A percentile compares a stretch with the other conserved stretches of the same genome.
Conservation (phyloP, 345 rosid genomes). For the Gossypium bickii region DNA sequence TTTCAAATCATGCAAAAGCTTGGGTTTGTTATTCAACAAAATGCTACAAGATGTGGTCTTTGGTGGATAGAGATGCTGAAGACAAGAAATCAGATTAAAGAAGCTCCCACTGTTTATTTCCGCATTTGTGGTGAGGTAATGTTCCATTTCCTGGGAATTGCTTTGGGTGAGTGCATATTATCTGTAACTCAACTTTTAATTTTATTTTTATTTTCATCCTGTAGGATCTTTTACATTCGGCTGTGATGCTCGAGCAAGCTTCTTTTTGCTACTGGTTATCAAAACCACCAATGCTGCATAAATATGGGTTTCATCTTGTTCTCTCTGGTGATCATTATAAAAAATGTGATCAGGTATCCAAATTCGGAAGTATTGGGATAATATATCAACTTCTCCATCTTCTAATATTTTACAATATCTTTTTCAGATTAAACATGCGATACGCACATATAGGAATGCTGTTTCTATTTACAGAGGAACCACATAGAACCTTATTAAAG, state of each 20-base stretch:
- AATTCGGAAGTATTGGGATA: constrained; percentile 6
- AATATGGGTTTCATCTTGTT: constrained; percentile 95
- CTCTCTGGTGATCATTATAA: constrained; percentile 93
- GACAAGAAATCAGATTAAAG: constrained; percentile 77
- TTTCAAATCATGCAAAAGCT: constrained; percentile 48
- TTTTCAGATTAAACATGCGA: constrained; percentile 84
- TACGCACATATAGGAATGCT: constrained; percentile 83
- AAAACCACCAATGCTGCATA: constrained; percentile 85
- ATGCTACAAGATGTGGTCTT: constrained; percentile 92
- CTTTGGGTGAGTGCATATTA: constrained; percentile 6
- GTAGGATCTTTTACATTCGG: constrained; percentile 88
- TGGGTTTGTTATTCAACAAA: constrained; percentile 69
- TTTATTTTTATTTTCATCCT: background rate
- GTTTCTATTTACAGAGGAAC: constrained; percentile 79
- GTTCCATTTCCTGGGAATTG: constrained; percentile 14
- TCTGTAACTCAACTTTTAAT: constrained; percentile 12
- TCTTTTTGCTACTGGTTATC: constrained; percentile 91
- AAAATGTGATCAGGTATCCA: constrained; percentile 87
- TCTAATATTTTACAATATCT: constrained; percentile 20
- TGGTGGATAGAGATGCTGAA: constrained; percentile 98
- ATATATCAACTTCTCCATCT: constrained; percentile 15
- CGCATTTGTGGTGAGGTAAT: constrained; percentile 93
- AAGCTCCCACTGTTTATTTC: constrained; percentile 88
- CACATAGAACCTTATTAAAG: constrained; percentile 82
- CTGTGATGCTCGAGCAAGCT: constrained; percentile 99